Conservation (phyloP, 2,329 filamentous ascomycete genomes). For the Amauroascus niger region DNA sequence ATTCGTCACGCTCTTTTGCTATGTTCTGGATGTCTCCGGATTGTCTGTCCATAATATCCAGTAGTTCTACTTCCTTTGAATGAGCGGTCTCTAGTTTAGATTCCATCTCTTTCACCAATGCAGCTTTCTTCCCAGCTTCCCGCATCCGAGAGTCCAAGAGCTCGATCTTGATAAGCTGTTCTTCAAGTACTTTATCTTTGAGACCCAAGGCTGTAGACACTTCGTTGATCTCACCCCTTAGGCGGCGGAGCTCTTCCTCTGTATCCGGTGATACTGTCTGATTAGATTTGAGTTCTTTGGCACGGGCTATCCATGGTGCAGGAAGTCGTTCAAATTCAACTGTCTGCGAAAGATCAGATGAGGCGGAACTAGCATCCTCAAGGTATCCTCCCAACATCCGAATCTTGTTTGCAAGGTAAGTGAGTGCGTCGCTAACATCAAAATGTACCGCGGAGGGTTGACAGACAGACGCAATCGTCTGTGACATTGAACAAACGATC, state of each 20-base stretch:
- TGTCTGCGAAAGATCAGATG: constrained; percentile 60
- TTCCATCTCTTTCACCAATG: constrained; percentile 37
- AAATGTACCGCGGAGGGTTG: constrained; percentile 22
- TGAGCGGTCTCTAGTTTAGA: constrained; percentile 34
- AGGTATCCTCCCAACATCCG: constrained; percentile 55
- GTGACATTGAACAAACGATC: constrained; percentile 51
- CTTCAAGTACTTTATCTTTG: constrained; percentile 74
- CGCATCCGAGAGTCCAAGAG: constrained; percentile 80
- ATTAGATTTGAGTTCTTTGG: constrained; percentile 69
- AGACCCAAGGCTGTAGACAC: constrained; percentile 61
- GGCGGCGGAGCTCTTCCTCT: constrained; percentile 70
- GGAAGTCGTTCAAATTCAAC: constrained; percentile 67
- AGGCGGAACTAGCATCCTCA: constrained; percentile 60
- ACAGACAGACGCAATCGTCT: constrained; percentile 22
- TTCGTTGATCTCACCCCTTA: constrained; percentile 72
- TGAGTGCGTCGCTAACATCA: constrained; percentile 51
- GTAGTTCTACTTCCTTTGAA: constrained; percentile 27
- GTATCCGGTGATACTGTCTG: constrained; percentile 72
- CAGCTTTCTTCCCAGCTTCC: constrained; percentile 68
- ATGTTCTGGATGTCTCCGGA: constrained; percentile 31
- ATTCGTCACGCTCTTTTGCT: constrained; percentile 35
- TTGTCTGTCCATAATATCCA: constrained; percentile 28
- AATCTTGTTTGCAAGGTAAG: constrained; percentile 57
- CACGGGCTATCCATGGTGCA: constrained; percentile 74
- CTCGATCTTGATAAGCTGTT: constrained; percentile 82